Evolutionary conservation across 495 filamentous ascomycete species (phyloP).

Genomic region (Xylaria cubensis): DNA sequence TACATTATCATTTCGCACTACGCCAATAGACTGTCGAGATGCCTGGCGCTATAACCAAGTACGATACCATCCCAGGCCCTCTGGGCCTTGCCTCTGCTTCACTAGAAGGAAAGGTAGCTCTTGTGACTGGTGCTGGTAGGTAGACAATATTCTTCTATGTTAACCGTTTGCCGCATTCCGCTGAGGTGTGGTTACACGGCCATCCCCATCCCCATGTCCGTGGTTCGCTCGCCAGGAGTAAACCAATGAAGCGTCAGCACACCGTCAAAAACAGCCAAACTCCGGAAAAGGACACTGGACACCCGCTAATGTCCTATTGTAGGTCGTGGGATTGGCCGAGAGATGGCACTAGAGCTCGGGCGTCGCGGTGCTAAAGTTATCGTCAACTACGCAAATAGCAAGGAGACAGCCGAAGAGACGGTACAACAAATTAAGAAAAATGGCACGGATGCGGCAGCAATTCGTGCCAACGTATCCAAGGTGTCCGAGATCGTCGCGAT

Average conservation of each 20-base stretch:
- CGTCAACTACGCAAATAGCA: slow-evolving; percentile 77
- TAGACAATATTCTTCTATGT: slow-evolving; percentile 22
- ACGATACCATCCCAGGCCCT: slow-evolving; percentile 55
- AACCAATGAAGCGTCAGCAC: slow-evolving; percentile 15
- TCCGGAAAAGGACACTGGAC: neutral
- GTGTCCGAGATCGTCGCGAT: slow-evolving; percentile 64
- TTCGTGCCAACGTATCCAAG: slow-evolving; percentile 78
- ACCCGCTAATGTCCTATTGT: slow-evolving; percentile 24
- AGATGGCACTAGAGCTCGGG: slow-evolving; percentile 78
- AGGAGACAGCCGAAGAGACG: slow-evolving; percentile 66
- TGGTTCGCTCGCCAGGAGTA: neutral
- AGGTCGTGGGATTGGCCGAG: slow-evolving; percentile 75
- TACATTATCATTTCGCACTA: slow-evolving; percentile 14
- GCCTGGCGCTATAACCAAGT: slow-evolving; percentile 50
- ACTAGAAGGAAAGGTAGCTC: slow-evolving; percentile 58
- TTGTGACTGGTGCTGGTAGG: slow-evolving; percentile 56
- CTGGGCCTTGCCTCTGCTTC: slow-evolving; percentile 56
- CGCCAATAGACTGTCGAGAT: slow-evolving; percentile 38
- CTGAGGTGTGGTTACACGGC: slow-evolving; percentile 15
- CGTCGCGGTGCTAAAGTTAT: slow-evolving; percentile 73
- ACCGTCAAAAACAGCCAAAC: slow-evolving; percentile 20
- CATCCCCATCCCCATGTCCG: slow-evolving; percentile 27
- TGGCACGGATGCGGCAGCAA: slow-evolving; percentile 66
- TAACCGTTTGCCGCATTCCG: neutral
- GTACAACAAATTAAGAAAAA: slow-evolving; percentile 56